These are phyloP conservation scores for Sporothrix humicola DNA, from an alignment of 2,329 filamentous ascomycete genomes.

Conservation along the genomic window DNA sequence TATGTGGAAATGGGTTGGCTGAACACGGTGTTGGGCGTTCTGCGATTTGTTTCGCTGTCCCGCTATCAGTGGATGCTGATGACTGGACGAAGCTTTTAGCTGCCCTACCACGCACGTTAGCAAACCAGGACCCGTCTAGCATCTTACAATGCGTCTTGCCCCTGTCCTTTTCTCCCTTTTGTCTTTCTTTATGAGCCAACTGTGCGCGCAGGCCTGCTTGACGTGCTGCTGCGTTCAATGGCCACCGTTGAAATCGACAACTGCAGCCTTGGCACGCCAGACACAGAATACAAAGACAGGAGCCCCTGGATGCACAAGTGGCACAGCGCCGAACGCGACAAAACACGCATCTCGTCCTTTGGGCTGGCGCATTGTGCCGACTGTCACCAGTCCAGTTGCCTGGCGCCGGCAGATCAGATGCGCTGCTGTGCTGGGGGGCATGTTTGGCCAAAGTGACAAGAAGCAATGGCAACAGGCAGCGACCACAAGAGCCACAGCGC, in stretches of 20 bases:
- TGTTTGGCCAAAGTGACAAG: not conserved
- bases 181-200: not conserved
- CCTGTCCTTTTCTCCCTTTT: not conserved
- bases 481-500: not conserved
- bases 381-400: not conserved
- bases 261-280: constrained; percentile 27
- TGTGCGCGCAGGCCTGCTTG: constrained; percentile 5
- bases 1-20: constrained; percentile 2
- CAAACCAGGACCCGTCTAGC: constrained; percentile 17
- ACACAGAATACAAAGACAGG: not conserved
- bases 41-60: constrained; percentile 28
- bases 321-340: constrained; percentile 32
- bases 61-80: not conserved
- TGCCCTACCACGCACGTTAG: constrained; percentile 24
- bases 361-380: not conserved
- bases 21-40: constrained; percentile 13
- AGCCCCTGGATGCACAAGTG: not conserved
- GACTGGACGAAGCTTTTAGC: constrained; percentile 16
- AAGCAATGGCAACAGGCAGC: not conserved
- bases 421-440: not conserved
- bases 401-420: not conserved
- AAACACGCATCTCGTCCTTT: not conserved
- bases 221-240: constrained; percentile 1
- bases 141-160: not conserved
- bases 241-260: constrained; percentile 7